A percentile compares a stretch with the other conserved stretches of the same genome.
These are phyloP conservation scores for Mortierella sp. DNA, from an alignment of 371 early-diverging fungal species.

Conservation along the genomic window DNA sequence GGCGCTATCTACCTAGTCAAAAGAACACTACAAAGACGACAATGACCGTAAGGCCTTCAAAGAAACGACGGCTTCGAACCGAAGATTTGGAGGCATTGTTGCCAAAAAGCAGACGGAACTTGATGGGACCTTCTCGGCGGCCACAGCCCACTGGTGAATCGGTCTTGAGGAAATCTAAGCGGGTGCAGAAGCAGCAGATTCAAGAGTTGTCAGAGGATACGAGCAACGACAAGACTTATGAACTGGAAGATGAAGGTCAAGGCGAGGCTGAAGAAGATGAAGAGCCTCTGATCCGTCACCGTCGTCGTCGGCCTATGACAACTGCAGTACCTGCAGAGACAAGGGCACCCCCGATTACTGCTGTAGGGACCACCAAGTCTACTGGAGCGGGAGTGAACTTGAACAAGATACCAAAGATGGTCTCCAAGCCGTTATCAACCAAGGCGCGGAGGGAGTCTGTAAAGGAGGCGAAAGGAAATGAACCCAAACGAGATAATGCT, in stretches of 20 bases:
- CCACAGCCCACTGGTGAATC: neutral
- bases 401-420: neutral
- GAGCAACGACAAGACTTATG: neutral
- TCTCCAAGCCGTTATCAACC: neutral
- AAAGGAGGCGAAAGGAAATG: too few relatives aligned
- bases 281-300: conserved; percentile 6
- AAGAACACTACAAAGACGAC: neutral
- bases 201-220: too few relatives aligned
- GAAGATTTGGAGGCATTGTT: conserved; percentile 32
- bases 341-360: too few relatives aligned
- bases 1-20: too few relatives aligned
- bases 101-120: conserved; percentile 13
- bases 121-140: too few relatives aligned
- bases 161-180: neutral
- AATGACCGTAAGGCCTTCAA: neutral
- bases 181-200: too few relatives aligned
- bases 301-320: neutral
- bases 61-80: conserved; percentile 14
- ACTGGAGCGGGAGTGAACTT: neutral
- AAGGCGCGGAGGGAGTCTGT: too few relatives aligned
- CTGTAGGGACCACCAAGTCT: neutral
- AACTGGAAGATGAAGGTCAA: neutral
- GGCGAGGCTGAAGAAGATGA: conserved; percentile 2
- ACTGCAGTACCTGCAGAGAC: neutral
- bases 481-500: too few relatives aligned